Evolutionary conservation across 163 green algal species (phyloP).

Genomic region (Scenedesmus sp.): DNA sequence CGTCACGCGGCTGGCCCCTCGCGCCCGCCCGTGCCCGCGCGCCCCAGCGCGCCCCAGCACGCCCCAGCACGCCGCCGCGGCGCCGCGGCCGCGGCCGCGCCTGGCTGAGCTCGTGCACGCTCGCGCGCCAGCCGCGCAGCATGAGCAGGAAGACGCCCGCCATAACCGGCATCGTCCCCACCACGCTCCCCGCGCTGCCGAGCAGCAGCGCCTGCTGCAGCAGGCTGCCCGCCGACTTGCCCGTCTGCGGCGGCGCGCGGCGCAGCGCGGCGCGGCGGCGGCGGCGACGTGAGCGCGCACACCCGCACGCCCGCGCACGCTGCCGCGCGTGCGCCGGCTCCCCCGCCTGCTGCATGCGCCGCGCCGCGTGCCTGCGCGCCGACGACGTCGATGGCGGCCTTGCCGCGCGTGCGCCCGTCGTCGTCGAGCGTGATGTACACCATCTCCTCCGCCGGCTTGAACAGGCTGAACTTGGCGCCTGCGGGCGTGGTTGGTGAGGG

Average conservation of each 20-base stretch:
- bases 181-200: conserved; percentile 58
- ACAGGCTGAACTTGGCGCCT: conserved; percentile 97
- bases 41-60: conserved; percentile 64
- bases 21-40: neutral
- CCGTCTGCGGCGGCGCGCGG: conserved; percentile 25
- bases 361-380: conserved; percentile 84
- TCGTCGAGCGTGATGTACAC: conserved; percentile 93
- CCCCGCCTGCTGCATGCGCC: neutral
- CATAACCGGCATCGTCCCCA: conserved; percentile 66
- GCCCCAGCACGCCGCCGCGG: too few relatives aligned
- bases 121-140: conserved; percentile 59
- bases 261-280: neutral
- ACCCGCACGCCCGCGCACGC: neutral
- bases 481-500: too few relatives aligned
- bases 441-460: conserved; percentile 99
- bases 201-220: conserved; percentile 27
- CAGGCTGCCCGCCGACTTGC: conserved; percentile 60
- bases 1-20: too few relatives aligned
- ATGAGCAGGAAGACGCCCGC: conserved; percentile 67
- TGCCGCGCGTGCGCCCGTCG: conserved; percentile 78
- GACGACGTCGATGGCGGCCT: conserved; percentile 96
- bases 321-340: neutral
- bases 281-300: neutral
- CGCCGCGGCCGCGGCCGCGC: conserved; percentile 72
- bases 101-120: conserved; percentile 61